Evolutionary conservation across 345 rosid genomes (phyloP), one percentile per base, ranked within the genome.

Genomic region (Camelina laxa): DNA sequence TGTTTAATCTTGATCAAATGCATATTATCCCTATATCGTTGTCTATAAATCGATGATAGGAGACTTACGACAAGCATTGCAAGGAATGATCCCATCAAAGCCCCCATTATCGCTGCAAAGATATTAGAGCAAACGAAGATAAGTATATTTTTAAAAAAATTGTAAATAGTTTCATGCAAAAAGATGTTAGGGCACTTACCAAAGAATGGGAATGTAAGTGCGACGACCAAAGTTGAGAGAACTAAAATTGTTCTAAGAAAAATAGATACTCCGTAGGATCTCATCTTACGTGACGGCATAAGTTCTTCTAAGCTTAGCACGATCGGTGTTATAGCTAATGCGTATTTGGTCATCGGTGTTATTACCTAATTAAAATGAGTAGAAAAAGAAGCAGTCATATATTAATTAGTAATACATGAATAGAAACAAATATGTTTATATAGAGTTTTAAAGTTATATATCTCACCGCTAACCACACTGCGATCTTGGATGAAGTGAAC

Each of bases 251-350:
- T 88, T 84, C 92, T 84, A 63, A 88, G 78, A 74, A 82, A 8
- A 42, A 91, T 22, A 10, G 93, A 86, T 41, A 76, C 63, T 44
- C 70, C 13, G 36, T 78, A 69, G 4, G 89, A 81, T 77, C 77
- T 79, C 35, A 70, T 72, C 31, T 67, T 72, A 38, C 54, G 80
- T n/a, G 83, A 57, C 20, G 92, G 91, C 74, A 89, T 50, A 61
- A 91, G 84, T 74, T 93, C 98, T 76, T 93, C 96, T 73, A 89
- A 73, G 73, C 94, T 79, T 78, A 86, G 78, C 6, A 89, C 90
- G 30, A 93, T 81, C 0, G 96, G 97, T 55, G 84, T 75, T 14
- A 91, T 60, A 21, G 91, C 80, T 80, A 91, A 67, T 7, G 96
- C 94, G 59, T 84, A 91, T 85, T 91, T 93, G 19, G 96, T 78